phyloP scores from a whole-genome alignment of 2,329 filamentous ascomycete species.

The Apiospora koreana region DNA sequence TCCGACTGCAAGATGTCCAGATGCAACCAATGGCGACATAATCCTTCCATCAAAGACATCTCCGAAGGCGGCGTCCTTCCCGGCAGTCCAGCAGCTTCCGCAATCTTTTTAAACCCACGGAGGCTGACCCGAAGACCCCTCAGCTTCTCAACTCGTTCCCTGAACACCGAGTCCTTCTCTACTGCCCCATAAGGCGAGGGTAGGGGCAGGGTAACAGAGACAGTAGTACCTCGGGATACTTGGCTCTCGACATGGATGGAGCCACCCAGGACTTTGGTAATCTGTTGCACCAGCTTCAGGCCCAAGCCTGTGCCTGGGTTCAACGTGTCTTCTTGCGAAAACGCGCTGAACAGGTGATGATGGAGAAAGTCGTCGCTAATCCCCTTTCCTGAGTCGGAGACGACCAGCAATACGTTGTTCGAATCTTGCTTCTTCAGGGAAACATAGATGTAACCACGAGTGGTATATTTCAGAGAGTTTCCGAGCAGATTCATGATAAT shows the following conservation, averaged over 20 bases:
- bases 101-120: slow-evolving; percentile 20
- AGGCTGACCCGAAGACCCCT: slow-evolving; percentile 31
- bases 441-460: slow-evolving; percentile 21
- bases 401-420: slow-evolving; percentile 23
- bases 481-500: slow-evolving; percentile 64
- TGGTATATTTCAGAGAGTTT: slow-evolving; percentile 63
- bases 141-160: slow-evolving; percentile 16
- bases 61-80: slow-evolving; percentile 14
- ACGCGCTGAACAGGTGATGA: slow-evolving; percentile 59
- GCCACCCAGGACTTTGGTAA: slow-evolving; percentile 17
- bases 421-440: slow-evolving; percentile 1
- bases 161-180: slow-evolving; percentile 29
- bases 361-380: slow-evolving; percentile 61
- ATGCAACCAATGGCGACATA: slow-evolving; percentile 36
- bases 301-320: slow-evolving; percentile 58
- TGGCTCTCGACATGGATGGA: slow-evolving; percentile 22
- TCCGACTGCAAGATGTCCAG: slow-evolving; percentile 26
- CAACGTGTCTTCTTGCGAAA: slow-evolving; percentile 60
- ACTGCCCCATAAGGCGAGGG: slow-evolving; percentile 15
- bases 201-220: slow-evolving; percentile 35
- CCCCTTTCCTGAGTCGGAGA: slow-evolving; percentile 62
- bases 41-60: slow-evolving; percentile 21
- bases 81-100: background rate
- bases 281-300: slow-evolving; percentile 55
- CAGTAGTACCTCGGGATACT: slow-evolving; percentile 32